Percentiles rank a stretch among this genome's conserved stretches.
Evolutionary conservation across 306 rosid species (phyloP).

Genomic region (Herpetospermum pedunculosum): DNA sequence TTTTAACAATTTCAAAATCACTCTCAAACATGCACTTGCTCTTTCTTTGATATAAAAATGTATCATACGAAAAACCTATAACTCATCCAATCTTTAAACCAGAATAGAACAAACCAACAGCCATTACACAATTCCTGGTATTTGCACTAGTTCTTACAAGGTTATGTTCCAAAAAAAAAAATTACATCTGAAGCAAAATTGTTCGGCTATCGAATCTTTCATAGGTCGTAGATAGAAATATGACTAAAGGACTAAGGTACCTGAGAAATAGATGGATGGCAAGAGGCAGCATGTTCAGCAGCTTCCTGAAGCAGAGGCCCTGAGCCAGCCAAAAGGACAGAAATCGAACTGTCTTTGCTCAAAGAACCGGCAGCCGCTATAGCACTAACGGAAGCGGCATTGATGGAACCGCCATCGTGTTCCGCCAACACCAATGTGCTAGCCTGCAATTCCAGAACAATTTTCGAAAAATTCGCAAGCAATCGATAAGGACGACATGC

Average conservation of each 20-base stretch:
- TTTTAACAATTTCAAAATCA: no score
- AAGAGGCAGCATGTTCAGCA: slow-evolving; percentile 60
- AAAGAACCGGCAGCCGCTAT: slow-evolving; percentile 58
- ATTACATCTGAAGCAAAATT: not conserved
- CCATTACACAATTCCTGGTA: not conserved
- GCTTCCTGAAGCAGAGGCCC: slow-evolving; percentile 73
- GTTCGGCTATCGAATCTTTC: not conserved
- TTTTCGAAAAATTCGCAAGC: not conserved
- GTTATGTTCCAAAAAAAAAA: not conserved
- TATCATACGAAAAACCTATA: not conserved
- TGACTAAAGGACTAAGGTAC: slow-evolving; percentile 11
- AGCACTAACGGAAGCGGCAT: slow-evolving; percentile 56
- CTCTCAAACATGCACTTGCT: no score
- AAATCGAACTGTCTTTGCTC: slow-evolving; percentile 39
- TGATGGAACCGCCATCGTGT: slow-evolving; percentile 64
- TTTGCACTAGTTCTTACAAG: not conserved
- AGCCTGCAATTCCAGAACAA: slow-evolving; percentile 18
- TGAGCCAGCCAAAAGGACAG: slow-evolving; percentile 74
- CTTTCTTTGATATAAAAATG: not conserved
- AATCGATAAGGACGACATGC: slow-evolving; percentile 4
- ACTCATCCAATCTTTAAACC: not conserved
- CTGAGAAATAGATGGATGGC: slow-evolving; percentile 68
- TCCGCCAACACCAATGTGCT: slow-evolving; percentile 81
- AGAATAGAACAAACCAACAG: not conserved
- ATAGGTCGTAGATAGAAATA: not conserved